These are phyloP conservation scores for Penicillium macrosclerotiorum DNA, from an alignment of 495 filamentous ascomycete species.

Conservation along the genomic window DNA sequence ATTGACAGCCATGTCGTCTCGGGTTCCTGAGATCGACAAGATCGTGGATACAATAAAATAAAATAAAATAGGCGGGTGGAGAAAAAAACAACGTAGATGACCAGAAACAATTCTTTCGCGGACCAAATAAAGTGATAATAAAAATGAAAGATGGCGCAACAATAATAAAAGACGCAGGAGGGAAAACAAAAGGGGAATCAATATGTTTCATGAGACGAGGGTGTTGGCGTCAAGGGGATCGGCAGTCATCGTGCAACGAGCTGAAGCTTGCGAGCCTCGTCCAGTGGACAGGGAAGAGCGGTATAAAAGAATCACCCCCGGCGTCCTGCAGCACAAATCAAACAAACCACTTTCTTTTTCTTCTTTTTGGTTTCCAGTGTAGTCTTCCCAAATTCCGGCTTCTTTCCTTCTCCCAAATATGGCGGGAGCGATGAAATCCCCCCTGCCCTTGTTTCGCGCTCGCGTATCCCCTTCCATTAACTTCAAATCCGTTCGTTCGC, in stretches of 20 bases:
- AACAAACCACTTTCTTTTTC: slow-evolving; percentile 15
- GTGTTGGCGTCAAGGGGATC: slow-evolving; percentile 36
- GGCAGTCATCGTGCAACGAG: slow-evolving; percentile 34
- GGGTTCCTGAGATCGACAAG: slow-evolving; percentile 20
- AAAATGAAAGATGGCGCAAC: slow-evolving; percentile 12
- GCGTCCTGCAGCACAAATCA: slow-evolving; percentile 17
- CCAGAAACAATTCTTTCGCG: slow-evolving; percentile 20
- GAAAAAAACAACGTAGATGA: slow-evolving; percentile 9
- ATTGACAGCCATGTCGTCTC: slow-evolving; percentile 31
- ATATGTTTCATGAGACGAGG: slow-evolving; percentile 47
- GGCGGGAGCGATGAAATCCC: slow-evolving; percentile 4
- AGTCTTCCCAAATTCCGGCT: not conserved
- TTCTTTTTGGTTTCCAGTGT: slow-evolving; percentile 4
- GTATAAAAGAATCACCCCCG: slow-evolving; percentile 23
- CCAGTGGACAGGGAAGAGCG: not conserved
- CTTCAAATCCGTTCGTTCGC: slow-evolving; percentile 9
- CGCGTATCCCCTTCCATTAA: slow-evolving; percentile 10
- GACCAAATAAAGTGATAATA: slow-evolving; percentile 11
- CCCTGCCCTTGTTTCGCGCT: slow-evolving; percentile 1
- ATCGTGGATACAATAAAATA: slow-evolving; percentile 22
- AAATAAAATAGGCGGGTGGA: slow-evolving; percentile 12
- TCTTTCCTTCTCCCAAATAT: not conserved
- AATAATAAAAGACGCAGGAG: slow-evolving; percentile 14
- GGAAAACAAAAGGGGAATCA: slow-evolving; percentile 45
- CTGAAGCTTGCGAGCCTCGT: slow-evolving; percentile 28